Percentiles rank a stretch among this genome's conserved stretches.
These are phyloP conservation scores for Ichthyophthirius multifiliis DNA, from an alignment of 169 alveolate species.

Conservation along the genomic window DNA sequence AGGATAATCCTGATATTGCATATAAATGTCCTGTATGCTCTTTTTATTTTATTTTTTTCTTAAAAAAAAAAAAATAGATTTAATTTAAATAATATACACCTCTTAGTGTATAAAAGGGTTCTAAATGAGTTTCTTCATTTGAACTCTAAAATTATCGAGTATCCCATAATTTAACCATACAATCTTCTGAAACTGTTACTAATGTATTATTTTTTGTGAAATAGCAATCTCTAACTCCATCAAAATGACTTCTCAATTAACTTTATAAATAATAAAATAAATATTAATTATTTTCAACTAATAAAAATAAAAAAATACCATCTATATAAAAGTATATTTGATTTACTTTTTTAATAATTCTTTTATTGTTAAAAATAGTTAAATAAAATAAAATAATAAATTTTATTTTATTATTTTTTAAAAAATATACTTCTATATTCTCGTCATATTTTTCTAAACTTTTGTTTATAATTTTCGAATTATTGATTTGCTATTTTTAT, in stretches of 20 bases:
- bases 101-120: conserved; percentile 4
- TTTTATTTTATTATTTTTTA: background rate
- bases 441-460: conserved; percentile 1
- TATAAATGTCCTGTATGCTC: conserved; percentile 73
- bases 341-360: background rate
- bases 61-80: background rate
- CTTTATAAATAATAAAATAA: background rate
- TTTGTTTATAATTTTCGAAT: background rate
- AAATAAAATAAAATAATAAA: background rate
- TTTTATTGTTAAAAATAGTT: background rate
- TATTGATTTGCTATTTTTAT: background rate
- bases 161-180: conserved; percentile 74
- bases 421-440: background rate
- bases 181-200: conserved; percentile 76
- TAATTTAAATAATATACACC: background rate
- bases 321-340: background rate
- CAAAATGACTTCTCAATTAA: conserved; percentile 60
- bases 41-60: background rate
- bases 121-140: conserved; percentile 33
- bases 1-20: conserved; percentile 31
- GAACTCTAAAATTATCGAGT: conserved; percentile 19
- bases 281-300: background rate
- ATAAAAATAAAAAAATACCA: conserved; percentile 25
- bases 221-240: conserved; percentile 61
- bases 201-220: conserved; percentile 47